These are phyloP conservation scores for Gentiana dahurica DNA, from an alignment of 257 asterid genomes.

Conservation along the genomic window DNA sequence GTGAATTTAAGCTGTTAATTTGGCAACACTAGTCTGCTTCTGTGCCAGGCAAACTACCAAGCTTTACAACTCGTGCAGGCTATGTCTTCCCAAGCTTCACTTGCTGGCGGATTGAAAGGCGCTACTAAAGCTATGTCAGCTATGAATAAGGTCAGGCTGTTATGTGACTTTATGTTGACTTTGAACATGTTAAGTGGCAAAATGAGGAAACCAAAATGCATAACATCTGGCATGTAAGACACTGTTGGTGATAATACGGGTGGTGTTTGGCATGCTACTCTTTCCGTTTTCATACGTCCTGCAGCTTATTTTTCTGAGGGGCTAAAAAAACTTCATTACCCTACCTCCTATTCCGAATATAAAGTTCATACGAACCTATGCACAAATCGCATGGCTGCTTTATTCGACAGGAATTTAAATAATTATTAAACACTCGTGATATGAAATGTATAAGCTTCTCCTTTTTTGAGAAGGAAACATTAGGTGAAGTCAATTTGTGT, in stretches of 20 bases:
- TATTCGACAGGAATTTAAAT: not conserved
- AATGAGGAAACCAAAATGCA: not conserved
- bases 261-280: not conserved
- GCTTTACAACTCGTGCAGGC: slow-evolving; percentile 42
- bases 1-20: slow-evolving; percentile 7
- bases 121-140: slow-evolving; percentile 93
- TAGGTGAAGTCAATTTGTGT: not conserved
- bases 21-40: slow-evolving; percentile 1
- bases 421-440: too few species aligned
- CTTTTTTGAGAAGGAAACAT: not conserved
- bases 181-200: too few species aligned
- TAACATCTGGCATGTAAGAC: not conserved
- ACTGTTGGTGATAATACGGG: too few species aligned
- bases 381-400: not conserved
- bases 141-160: slow-evolving; percentile 64
- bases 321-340: too few species aligned
- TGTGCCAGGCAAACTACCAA: not conserved
- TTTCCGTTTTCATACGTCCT: not conserved
- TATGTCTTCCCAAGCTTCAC: slow-evolving; percentile 84
- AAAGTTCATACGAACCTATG: not conserved
- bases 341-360: too few species aligned
- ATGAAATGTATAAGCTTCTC: too few species aligned
- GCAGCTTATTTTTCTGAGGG: too few species aligned
- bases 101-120: slow-evolving; percentile 89
- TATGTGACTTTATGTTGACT: too few species aligned